These are phyloP conservation scores for Aspergillus pseudonomiae DNA, from an alignment of 2,329 filamentous ascomycete species.

Conservation along the genomic window DNA sequence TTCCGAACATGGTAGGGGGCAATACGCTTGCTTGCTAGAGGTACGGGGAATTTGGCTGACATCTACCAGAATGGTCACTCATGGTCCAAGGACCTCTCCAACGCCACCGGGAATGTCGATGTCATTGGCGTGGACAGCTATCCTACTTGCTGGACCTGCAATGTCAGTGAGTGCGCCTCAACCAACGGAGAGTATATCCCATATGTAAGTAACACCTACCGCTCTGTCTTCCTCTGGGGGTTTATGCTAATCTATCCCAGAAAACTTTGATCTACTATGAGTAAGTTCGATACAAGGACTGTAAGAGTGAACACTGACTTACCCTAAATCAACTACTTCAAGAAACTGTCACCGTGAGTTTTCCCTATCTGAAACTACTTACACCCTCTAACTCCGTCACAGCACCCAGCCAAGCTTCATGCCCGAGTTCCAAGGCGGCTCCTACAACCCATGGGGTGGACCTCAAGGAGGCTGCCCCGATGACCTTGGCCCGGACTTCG, in stretches of 20 bases:
- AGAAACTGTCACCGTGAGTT: background rate
- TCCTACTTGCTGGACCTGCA: slow-evolving; percentile 66
- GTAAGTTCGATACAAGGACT: background rate
- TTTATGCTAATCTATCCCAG: background rate
- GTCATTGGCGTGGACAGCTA: slow-evolving; percentile 35
- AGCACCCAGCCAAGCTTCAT: slow-evolving; percentile 52
- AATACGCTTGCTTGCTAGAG: too few relatives aligned
- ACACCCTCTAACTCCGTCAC: background rate
- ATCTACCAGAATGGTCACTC: slow-evolving; percentile 46
- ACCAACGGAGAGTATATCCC: slow-evolving; percentile 63
- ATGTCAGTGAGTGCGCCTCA: slow-evolving; percentile 61
- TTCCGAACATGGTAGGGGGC: slow-evolving; percentile 57
- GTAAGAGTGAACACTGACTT: background rate
- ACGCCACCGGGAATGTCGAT: slow-evolving; percentile 52
- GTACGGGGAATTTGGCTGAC: background rate
- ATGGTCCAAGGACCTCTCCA: slow-evolving; percentile 64
- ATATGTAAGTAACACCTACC: slow-evolving; percentile 36
- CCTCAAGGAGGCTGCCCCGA: slow-evolving; percentile 58
- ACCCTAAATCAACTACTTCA: background rate
- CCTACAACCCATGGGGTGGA: slow-evolving; percentile 65
- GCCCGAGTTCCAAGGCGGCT: slow-evolving; percentile 63
- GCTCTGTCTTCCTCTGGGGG: background rate
- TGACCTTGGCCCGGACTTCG: slow-evolving; percentile 62
- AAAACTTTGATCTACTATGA: slow-evolving; percentile 2
- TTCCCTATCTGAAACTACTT: too few relatives aligned